Evolutionary conservation across 805 yeast genomes (phyloP).

Genomic region (Isabelozyma rhagii): DNA sequence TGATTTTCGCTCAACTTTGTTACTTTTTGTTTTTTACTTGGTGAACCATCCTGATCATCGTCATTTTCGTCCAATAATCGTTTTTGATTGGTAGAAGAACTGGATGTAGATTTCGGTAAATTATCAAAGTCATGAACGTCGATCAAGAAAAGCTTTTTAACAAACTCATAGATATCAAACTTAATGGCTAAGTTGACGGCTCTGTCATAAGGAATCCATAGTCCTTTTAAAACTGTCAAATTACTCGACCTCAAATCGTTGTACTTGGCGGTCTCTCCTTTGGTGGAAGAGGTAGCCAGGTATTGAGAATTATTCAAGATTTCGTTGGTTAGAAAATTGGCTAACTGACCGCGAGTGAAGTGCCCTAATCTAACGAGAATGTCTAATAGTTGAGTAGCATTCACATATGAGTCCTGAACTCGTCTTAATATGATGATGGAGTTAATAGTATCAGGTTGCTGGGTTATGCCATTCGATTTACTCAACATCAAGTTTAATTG

Average conservation of each 20-base stretch:
- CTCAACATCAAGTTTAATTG: conserved; percentile 23
- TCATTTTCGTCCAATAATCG: conserved; percentile 2
- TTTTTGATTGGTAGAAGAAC: conserved; percentile 4
- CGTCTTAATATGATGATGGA: conserved; percentile 31
- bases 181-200: conserved; percentile 37
- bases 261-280: conserved; percentile 13
- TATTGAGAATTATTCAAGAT: conserved; percentile 30
- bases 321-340: conserved; percentile 30
- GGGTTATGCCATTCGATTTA: conserved; percentile 2
- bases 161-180: conserved; percentile 37
- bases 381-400: conserved; percentile 34
- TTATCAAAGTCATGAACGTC: conserved; percentile 43
- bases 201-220: conserved; percentile 44
- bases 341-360: conserved; percentile 22
- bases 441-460: background rate
- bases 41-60: conserved; percentile 22
- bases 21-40: conserved; percentile 28
- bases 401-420: conserved; percentile 41
- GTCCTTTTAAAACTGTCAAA: conserved; percentile 25
- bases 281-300: conserved; percentile 2
- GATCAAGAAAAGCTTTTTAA: conserved; percentile 35
- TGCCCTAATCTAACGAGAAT: conserved; percentile 27
- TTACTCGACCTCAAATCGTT: conserved; percentile 29
- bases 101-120: conserved; percentile 24
- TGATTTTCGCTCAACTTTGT: background rate